Evolutionary conservation across 495 filamentous ascomycete genomes (phyloP).

Genomic region (Aspergillus homomorphus): DNA sequence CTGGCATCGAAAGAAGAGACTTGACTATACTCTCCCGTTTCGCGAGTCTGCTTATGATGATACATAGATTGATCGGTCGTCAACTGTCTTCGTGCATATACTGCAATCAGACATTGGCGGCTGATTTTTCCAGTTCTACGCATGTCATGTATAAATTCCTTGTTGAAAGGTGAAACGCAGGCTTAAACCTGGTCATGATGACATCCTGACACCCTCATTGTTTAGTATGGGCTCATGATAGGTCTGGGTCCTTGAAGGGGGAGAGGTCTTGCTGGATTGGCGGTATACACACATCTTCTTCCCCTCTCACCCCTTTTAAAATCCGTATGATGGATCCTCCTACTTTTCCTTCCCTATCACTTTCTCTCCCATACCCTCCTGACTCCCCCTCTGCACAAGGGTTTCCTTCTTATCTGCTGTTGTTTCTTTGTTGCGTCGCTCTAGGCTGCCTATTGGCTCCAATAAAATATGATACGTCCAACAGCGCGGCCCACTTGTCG

Average conservation of each 20-base stretch:
- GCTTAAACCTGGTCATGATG: neutral
- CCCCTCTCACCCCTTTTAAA: neutral
- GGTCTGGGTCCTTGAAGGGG: neutral
- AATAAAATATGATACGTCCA: neutral
- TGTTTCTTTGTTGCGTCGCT: neutral
- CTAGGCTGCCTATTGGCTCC: neutral
- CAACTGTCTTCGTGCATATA: neutral
- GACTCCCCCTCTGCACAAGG: neutral
- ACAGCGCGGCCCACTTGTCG: neutral
- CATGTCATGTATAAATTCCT: neutral
- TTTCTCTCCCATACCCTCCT: neutral
- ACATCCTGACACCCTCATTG: neutral
- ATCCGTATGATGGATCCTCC: neutral
- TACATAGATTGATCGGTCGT: neutral
- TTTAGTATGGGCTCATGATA: neutral
- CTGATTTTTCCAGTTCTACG: neutral
- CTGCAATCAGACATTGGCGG: neutral
- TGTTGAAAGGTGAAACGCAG: neutral
- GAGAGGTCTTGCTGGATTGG: neutral
- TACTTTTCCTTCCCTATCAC: neutral
- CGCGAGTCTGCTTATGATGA: too few species aligned
- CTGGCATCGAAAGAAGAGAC: neutral
- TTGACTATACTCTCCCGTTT: neutral
- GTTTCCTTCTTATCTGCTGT: conserved; percentile 3
- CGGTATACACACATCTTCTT: neutral